Evolutionary conservation across 495 filamentous ascomycete species (phyloP).

Genomic region (Acidomyces sp.): DNA sequence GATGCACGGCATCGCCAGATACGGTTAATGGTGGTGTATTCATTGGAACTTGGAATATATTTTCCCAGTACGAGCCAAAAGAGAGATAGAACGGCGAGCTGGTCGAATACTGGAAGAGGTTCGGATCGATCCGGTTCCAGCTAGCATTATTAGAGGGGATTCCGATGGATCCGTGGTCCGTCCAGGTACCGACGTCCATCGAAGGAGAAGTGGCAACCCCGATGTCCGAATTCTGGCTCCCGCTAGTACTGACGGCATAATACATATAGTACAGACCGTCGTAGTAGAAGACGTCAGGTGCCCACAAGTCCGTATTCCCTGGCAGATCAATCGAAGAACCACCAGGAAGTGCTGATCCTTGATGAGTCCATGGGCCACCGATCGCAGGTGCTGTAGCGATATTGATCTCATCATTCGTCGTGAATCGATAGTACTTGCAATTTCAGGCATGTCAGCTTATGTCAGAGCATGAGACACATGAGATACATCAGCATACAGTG

Average conservation of each 20-base stretch:
- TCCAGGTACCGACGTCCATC: conserved; percentile 50
- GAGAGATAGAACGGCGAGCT: conserved; percentile 44
- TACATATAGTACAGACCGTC: conserved; percentile 53
- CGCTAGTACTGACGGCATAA: conserved; percentile 55
- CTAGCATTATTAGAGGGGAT: conserved; percentile 28
- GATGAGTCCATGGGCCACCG: conserved; percentile 50
- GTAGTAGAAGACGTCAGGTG: conserved; percentile 50
- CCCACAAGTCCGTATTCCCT: conserved; percentile 50
- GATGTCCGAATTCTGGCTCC: conserved; percentile 49
- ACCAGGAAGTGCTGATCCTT: conserved; percentile 45
- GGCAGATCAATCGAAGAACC: conserved; percentile 35
- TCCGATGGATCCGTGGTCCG: conserved; percentile 37
- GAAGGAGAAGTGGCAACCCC: conserved; percentile 53
- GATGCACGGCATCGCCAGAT: conserved; percentile 24
- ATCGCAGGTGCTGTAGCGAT: conserved; percentile 45
- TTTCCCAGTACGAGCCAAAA: conserved; percentile 60
- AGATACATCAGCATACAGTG: too few species aligned
- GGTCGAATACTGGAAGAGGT: conserved; percentile 39
- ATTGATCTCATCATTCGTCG: conserved; percentile 47
- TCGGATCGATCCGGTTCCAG: conserved; percentile 60
- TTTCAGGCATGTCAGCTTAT: too few species aligned
- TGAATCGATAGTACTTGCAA: conserved; percentile 63
- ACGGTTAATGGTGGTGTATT: conserved; percentile 25
- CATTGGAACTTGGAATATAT: conserved; percentile 46
- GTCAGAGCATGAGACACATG: too few species aligned